phyloP scores from a whole-genome alignment of 2,329 filamentous ascomycete species.

The Arthrinium puccinioides region DNA sequence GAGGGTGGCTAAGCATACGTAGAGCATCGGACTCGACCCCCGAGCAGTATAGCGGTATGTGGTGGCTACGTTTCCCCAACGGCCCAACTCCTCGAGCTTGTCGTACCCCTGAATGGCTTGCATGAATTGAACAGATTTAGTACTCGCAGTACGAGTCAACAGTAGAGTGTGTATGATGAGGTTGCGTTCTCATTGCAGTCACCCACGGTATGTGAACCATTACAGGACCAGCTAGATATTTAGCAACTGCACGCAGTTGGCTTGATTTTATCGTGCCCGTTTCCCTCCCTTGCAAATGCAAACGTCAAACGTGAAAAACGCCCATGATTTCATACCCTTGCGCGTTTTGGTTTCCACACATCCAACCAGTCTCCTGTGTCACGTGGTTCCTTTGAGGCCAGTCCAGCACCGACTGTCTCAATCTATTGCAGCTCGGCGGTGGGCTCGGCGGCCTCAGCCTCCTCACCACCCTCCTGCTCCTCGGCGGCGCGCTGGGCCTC shows the following conservation, averaged over 20 bases:
- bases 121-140: too few relatives aligned
- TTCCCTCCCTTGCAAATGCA: slow-evolving; percentile 4
- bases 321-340: slow-evolving; percentile 3
- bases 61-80: too few relatives aligned
- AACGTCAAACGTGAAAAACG: slow-evolving; percentile 4
- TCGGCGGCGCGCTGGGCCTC: slow-evolving; percentile 48
- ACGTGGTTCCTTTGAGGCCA: slow-evolving; percentile 7
- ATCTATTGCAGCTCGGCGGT: slow-evolving; percentile 37
- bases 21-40: too few relatives aligned
- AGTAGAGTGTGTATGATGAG: too few relatives aligned
- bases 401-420: slow-evolving; percentile 29
- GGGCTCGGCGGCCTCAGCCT: slow-evolving; percentile 38
- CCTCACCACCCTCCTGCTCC: slow-evolving; percentile 44
- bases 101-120: too few relatives aligned
- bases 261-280: slow-evolving; percentile 1
- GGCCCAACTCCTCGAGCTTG: too few relatives aligned
- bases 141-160: too few relatives aligned
- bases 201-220: slow-evolving; percentile 3
- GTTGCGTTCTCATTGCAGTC: slow-evolving; percentile 4
- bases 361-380: background rate
- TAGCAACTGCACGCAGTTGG: slow-evolving; percentile 2
- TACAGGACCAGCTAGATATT: slow-evolving; percentile 1
- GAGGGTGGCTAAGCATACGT: too few relatives aligned
- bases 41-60: too few relatives aligned
- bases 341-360: too few relatives aligned